phyloP scores from a whole-genome alignment of 2,329 filamentous ascomycete species.

The Penicillium janthinellum region DNA sequence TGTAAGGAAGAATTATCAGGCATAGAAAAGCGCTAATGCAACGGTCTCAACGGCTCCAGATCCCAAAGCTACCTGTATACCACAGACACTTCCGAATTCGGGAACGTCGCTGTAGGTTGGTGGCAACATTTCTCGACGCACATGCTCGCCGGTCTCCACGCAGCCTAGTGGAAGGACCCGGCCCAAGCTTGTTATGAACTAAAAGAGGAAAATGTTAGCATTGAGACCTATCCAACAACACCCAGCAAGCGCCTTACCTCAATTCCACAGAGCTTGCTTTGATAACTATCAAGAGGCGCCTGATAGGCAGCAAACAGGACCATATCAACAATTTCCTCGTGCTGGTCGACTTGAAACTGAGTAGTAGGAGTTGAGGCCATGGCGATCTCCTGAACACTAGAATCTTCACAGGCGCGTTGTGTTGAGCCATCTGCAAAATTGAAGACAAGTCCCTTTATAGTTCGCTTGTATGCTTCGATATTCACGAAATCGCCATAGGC shows the following conservation, averaged over 20 bases:
- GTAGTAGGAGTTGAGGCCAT: no score
- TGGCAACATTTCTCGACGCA: neutral
- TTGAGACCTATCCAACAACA: neutral
- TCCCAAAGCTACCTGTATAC: slow-evolving; percentile 1
- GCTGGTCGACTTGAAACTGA: no score
- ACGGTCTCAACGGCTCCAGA: neutral
- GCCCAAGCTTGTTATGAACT: neutral
- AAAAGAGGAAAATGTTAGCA: neutral
- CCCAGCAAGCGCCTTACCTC: neutral
- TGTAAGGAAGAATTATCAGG: neutral
- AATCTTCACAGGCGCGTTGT: no score
- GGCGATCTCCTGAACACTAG: no score
- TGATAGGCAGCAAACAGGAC: no score
- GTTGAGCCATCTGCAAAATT: no score
- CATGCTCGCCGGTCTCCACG: neutral
- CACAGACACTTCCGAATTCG: neutral
- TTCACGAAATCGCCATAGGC: no score
- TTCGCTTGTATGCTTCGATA: no score
- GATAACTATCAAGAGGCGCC: neutral
- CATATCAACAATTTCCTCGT: no score
- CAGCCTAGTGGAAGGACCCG: neutral
- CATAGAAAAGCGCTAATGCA: neutral
- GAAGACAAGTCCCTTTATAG: no score
- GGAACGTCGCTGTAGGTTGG: neutral
- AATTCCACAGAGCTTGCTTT: neutral